Evolutionary conservation across 2,329 filamentous ascomycete species (phyloP), one percentile per base, ranked within the genome.

Genomic region (Trichophyton mentagrophytes): DNA sequence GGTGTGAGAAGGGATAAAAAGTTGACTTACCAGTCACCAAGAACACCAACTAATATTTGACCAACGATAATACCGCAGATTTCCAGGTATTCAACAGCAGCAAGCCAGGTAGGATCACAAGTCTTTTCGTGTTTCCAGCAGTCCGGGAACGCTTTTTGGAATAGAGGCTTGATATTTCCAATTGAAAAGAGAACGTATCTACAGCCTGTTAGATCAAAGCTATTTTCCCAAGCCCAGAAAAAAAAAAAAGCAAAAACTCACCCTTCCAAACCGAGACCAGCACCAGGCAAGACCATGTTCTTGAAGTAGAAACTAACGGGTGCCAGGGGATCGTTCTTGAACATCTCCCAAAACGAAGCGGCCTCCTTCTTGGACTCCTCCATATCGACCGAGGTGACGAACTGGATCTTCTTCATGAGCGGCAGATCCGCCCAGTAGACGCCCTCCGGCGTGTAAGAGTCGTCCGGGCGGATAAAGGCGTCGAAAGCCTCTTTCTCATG

Each of bases 61-160:
- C 91, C 92, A 65, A 92, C 83, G 77, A 97, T 97, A 75, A 97
- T 97, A 77, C 92, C 92, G 67, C 87, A 82, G 67, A 96, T 90
- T 72, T 97, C 92, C 57, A 97, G 85, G 70, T 96, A 96, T 25
- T 90, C 89, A 49, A 97, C 85, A 47, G 89, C 83, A 63, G 87
- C 82, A 40, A 92, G 77, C 92, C 92, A 96, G 66, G 89, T 88
- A 66, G 82, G 74, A 70, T 83, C 82, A 78, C 92, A 97, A 30
- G 82, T 85, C 2, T 79, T 73, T 63, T 81, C 71, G 25, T 78
- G 77, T 11, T 78, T 79, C 92, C 92, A 97, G 78, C 92, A 97
- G 2, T 76, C 67, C 0, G 85, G 82, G 81, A 92, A 97, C 4
- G 85, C 83, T 38, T 83, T 80, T 63, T 83, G 75, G 70, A 96